Evolutionary conservation across 768 basidiomycete genomes (phyloP), one percentile per base, ranked within the genome.

Genomic region (Calvatia gigantea): DNA sequence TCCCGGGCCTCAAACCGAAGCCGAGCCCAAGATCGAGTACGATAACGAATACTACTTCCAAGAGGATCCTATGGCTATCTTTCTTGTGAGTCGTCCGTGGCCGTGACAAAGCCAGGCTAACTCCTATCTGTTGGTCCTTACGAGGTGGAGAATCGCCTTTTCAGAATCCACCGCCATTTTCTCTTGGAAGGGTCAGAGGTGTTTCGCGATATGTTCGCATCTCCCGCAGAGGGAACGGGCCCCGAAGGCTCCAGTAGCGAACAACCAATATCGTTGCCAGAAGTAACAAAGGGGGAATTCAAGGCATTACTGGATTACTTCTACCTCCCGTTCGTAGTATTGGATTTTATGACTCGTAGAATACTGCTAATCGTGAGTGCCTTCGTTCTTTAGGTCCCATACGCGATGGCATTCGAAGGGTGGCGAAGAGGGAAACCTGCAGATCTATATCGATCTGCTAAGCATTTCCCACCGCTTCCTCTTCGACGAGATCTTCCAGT

Each of bases 391-490:
- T n/a, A n/a, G n/a, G 33, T 6, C 29, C 2, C n/a, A 42, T 4
- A 7, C 27, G 11, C 31, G n/a, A 0, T 14, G 9, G 8, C 14
- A 1, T 3, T 5, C 3, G 2, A 14, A 4, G 27, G 5, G 6
- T 12, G 48, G 43, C n/a, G 6, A 6, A 14, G 15, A n/a, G 6
- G 29, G 15, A 35, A n/a, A 25, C 12, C 61, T 66, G 33, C 47
- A 65, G 6, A 62, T 71, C 27, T 75, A 75, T 73, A 62, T 72
- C 14, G 60, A 66, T n/a, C 65, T 79, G 7, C 67, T 78, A 35
- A 68, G 73, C 15, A 72, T 78, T 39, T 64, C 77, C 2, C 69
- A 71, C n/a, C 69, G 71, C 57, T 75, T 69, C 47, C 61, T 67
- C 28, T 73, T 77, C 58, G 67, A 72, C 51, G 54, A 60, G 14